A percentile compares a stretch with the other conserved stretches of the same genome.
phyloP scores from a whole-genome alignment of 78 protist species.

The Creolimax fragrantissima region DNA sequence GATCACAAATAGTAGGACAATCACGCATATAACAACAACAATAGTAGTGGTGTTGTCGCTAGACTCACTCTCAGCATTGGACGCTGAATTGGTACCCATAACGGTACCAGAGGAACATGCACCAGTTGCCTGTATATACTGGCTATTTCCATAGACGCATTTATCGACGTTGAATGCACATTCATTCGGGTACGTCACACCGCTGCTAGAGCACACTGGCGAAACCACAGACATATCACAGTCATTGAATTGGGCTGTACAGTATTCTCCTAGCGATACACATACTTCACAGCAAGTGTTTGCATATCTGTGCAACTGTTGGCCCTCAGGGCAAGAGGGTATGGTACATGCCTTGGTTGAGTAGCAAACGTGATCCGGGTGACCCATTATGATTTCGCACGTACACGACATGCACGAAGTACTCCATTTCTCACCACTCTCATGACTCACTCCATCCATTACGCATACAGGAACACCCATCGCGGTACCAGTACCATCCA shows the following conservation, averaged over 20 bases:
- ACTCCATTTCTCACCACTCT: not conserved
- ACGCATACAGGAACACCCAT: not conserved
- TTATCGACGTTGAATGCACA: not conserved
- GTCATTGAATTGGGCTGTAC: not conserved
- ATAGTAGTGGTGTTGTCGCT: too few relatives aligned
- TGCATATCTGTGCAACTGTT: not conserved
- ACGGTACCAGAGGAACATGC: too few relatives aligned
- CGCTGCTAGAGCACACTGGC: not conserved
- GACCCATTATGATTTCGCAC: not conserved
- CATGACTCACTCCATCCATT: not conserved
- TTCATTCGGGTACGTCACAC: not conserved
- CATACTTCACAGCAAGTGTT: not conserved
- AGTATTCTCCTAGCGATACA: not conserved
- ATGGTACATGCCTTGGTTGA: not conserved
- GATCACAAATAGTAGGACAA: too few relatives aligned
- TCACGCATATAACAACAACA: too few relatives aligned
- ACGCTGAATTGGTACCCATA: too few relatives aligned
- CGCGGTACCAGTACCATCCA: not conserved
- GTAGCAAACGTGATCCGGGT: not conserved
- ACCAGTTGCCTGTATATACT: too few relatives aligned
- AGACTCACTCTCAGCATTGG: too few relatives aligned
- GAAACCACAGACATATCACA: not conserved
- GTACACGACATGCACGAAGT: not conserved
- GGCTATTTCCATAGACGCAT: too few relatives aligned
- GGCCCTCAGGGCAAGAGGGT: not conserved